Conservation (phyloP, 2,329 filamentous ascomycete species). For the Cladosporium halotolerans region DNA sequence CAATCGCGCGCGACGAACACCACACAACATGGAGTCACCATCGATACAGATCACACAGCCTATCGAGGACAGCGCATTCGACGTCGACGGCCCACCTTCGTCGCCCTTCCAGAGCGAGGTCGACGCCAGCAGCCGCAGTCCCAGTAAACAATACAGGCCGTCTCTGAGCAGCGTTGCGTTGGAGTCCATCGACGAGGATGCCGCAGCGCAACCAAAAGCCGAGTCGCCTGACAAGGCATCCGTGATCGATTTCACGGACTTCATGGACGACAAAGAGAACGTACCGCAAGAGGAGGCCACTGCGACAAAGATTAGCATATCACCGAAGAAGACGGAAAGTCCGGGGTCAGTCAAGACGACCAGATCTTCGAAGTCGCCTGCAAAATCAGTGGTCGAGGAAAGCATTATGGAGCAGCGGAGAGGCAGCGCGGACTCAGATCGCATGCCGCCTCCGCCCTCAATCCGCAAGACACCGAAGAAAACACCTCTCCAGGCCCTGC, state of each 20-base stretch:
- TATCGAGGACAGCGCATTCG: conserved; percentile 7
- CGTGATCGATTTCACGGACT: conserved; percentile 9
- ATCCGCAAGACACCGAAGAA: conserved; percentile 26
- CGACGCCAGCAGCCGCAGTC: conserved; percentile 28
- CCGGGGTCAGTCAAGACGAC: conserved; percentile 16
- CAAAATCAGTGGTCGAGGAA: background rate
- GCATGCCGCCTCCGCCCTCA: conserved; percentile 26
- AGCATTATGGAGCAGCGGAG: conserved; percentile 14
- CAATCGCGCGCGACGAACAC: background rate
- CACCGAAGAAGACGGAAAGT: conserved; percentile 20
- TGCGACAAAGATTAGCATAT: conserved; percentile 20
- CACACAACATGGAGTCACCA: conserved; percentile 10
- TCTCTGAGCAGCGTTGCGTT: conserved; percentile 3
- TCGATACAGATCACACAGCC: conserved; percentile 9
- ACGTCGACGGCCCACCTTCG: conserved; percentile 32
- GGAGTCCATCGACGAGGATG: conserved; percentile 10
- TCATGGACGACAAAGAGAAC: conserved; percentile 29
- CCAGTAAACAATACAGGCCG: conserved; percentile 26
- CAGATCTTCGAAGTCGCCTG: conserved; percentile 4
- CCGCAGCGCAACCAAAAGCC: conserved; percentile 13
- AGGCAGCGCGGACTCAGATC: conserved; percentile 23
- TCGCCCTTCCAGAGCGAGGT: conserved; percentile 45
- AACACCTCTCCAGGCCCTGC: conserved; percentile 21
- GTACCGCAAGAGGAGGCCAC: conserved; percentile 17
- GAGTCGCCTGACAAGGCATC: conserved; percentile 16